Evolutionary conservation across 164 flowering plant genomes (phyloP), one percentile per base, ranked within the genome.

Genomic region (Umbilicus rupestris): DNA sequence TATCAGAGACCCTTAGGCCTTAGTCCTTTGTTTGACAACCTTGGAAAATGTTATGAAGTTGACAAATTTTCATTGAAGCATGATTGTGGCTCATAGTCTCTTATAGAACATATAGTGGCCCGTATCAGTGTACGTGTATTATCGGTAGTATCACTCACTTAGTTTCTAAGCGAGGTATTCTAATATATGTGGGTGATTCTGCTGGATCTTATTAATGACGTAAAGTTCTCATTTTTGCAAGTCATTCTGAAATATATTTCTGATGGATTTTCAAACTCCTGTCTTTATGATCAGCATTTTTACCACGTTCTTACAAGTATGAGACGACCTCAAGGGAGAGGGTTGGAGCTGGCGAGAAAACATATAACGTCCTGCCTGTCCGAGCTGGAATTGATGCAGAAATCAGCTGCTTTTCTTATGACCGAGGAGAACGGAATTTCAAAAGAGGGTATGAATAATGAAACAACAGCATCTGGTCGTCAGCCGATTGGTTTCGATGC

Each of bases 381-480:
- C 46, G 99, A 94, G 81, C 72, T 94, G 7, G 81, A 78, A 41
- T 59, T 66, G 72, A 82, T 89, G 67, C 67, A 39, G 42, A 78
- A 80, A 39, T 83, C 96, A 49, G 69, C 78, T 50, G 88, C 80
- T 65, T 83, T 87, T 67, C 84, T 94, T 47, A 75, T 76, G 59
- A 74, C 79, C 37, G 68, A 65, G 76, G 73, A 76, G 44, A 39
- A n/a, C 68, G 80, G 73, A 72, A 65, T 73, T 52, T 60, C 62
- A 62, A 78, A 74, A 68, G 72, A 75, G 72, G 77, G 69, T 58
- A 31, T 62, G 19, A 90, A 81, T 67, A 81, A 75, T 42, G 75
- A 68, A 74, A 94, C 97, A 60, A 94, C 99, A 16, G 97, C 99
- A 62, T 91, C 97, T 71, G 96, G 99, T 62, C 64, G 86, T 83